A percentile compares a stretch with the other conserved stretches of the same genome.
Evolutionary conservation across 2,329 filamentous ascomycete genomes (phyloP).

Genomic region (Fusarium devonianum): DNA sequence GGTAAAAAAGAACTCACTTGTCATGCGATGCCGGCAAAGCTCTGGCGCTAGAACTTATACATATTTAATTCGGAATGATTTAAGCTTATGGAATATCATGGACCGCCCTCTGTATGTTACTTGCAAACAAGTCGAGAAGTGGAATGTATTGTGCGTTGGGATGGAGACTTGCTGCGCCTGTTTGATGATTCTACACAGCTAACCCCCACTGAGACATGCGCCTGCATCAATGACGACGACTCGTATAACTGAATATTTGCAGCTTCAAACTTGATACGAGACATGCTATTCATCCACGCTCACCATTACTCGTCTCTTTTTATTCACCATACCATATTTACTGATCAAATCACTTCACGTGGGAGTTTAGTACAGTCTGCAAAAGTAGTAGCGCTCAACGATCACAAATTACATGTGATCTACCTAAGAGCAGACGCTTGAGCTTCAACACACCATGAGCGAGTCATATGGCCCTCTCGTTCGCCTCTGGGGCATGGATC

Average conservation of each 20-base stretch:
- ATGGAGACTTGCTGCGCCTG: constrained; percentile 2
- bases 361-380: too few species aligned
- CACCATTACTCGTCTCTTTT: too few species aligned
- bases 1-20: constrained; percentile 35
- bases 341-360: too few species aligned
- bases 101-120: too few species aligned
- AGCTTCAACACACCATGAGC: constrained; percentile 21
- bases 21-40: constrained; percentile 30
- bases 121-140: too few species aligned
- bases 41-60: constrained; percentile 36
- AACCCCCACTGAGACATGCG: constrained; percentile 22
- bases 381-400: too few species aligned
- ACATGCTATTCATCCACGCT: too few species aligned
- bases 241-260: neutral
- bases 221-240: constrained; percentile 28
- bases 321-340: too few species aligned
- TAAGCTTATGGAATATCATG: constrained; percentile 26
- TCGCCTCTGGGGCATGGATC: constrained; percentile 60
- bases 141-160: neutral
- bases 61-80: constrained; percentile 38
- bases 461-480: constrained; percentile 55
- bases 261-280: too few species aligned
- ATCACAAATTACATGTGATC: too few species aligned
- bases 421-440: neutral
- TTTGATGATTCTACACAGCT: constrained; percentile 8